Evolutionary conservation across 345 rosid species (phyloP).

Genomic region (Geranium brycei): DNA sequence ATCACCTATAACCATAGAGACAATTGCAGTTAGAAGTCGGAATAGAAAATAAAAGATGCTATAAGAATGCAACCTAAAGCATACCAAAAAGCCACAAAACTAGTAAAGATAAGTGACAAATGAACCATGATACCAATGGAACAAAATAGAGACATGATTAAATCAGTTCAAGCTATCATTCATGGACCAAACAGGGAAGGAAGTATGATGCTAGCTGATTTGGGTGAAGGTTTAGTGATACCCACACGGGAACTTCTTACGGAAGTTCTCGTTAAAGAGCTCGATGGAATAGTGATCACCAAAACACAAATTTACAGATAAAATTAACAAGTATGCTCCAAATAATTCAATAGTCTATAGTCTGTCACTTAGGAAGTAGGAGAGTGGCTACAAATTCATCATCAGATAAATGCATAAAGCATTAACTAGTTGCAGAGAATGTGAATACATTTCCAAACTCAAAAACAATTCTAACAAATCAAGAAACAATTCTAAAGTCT

Average conservation of each 20-base stretch:
- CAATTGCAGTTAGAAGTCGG: neutral
- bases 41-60: neutral
- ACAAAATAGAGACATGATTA: neutral
- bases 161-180: no score
- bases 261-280: neutral
- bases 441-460: neutral
- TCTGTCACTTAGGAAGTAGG: no score
- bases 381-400: neutral
- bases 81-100: neutral
- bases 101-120: neutral
- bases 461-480: neutral
- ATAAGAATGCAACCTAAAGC: neutral
- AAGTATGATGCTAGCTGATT: neutral
- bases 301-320: neutral
- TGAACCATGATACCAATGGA: neutral
- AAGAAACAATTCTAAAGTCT: no score
- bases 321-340: neutral
- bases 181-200: neutral
- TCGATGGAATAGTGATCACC: no score
- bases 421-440: neutral
- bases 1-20: constrained; percentile 35
- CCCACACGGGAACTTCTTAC: neutral
- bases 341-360: no score
- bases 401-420: neutral
- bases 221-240: neutral